A percentile compares a stretch with the other conserved stretches of the same genome.
Evolutionary conservation across 352 stramenopile species (phyloP).

Genomic region (Elongisporangium anandrum): DNA sequence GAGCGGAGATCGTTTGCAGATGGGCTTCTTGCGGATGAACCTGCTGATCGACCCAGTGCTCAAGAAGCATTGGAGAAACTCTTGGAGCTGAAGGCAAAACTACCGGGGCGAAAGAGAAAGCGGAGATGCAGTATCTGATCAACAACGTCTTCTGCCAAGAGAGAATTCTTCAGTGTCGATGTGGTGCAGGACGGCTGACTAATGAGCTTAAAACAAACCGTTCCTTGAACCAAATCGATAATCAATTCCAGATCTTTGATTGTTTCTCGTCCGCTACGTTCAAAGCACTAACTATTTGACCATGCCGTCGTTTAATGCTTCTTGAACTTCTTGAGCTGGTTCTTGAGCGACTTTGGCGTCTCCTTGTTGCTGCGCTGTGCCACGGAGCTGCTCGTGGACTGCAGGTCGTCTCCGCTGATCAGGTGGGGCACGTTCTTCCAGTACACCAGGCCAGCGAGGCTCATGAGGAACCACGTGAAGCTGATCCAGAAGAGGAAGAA

Average conservation of each 20-base stretch:
- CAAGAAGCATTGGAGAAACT: background rate
- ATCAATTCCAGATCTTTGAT: background rate
- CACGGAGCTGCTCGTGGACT: constrained; percentile 5
- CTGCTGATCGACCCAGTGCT: background rate
- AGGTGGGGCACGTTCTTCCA: constrained; percentile 62
- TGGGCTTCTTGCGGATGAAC: background rate
- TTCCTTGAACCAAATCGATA: background rate
- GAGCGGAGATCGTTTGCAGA: background rate
- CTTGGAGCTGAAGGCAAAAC: background rate
- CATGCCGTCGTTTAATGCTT: constrained; percentile 29
- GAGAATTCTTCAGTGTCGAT: no score
- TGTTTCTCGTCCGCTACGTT: background rate
- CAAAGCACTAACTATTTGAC: background rate
- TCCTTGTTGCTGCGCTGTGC: constrained; percentile 44
- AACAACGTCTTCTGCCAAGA: constrained; percentile 7
- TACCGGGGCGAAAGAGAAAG: background rate
- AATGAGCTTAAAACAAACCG: background rate
- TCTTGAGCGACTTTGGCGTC: constrained; percentile 67
- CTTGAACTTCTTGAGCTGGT: constrained; percentile 67
- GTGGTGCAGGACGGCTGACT: no score
- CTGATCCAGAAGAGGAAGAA: constrained; percentile 59
- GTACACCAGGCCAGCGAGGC: constrained; percentile 42
- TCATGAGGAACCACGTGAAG: constrained; percentile 56
- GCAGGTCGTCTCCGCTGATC: constrained; percentile 7
- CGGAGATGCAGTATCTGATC: constrained; percentile 6